Base-by-base conservation (phyloP, 2,329 filamentous ascomycete species). In the Calonectria henricotiae region DNA sequence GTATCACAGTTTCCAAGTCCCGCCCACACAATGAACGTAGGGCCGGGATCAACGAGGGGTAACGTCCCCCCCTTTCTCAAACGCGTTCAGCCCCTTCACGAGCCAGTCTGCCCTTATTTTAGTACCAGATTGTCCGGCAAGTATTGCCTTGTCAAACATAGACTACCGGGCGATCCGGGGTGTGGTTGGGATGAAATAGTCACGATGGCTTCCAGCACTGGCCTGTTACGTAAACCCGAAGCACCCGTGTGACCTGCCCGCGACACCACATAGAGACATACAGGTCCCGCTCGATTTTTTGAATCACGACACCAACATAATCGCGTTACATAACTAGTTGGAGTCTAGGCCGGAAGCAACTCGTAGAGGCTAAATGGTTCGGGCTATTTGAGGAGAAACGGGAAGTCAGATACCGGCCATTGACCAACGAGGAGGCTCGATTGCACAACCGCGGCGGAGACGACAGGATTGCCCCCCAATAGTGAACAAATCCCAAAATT, bases 291-390 rank as follows among this genome's bases (percentile, higher is more conserved):
- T 58, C 4, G 51, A 17, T 58, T 58, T 35, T n/a, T 39, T 55
- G 30, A 58, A 58, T 39, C 9, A 32, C 32, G 51, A 23, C 51
- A 39, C 20, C 20, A n/a, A 4, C 20, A 13, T 12, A 20, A 58
- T 58, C 20, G 2, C 35, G 51, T 58, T 58, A 58, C 20, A 58
- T 58, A 58, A 58, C 27, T 30, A 7, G 7, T 58, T 58, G 32
- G 51, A 58, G 51, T 39, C 51, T 58, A 39, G 51, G 23, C 35
- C 51, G 32, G 32, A 71, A 72, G 67, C 74, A 77, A 76, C 55
- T 30, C 20, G 62, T 77, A 46, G 62, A 65, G 54, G 44, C 58
- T 58, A 62, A 61, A 61, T 32, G 23, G 20, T 39, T 41, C 15
- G 20, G 51, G 51, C 20, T 55, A 20, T 39, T 58, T 58, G 51